Conservation (phyloP, 2,329 filamentous ascomycete genomes). For the Scytalidium sp. region DNA sequence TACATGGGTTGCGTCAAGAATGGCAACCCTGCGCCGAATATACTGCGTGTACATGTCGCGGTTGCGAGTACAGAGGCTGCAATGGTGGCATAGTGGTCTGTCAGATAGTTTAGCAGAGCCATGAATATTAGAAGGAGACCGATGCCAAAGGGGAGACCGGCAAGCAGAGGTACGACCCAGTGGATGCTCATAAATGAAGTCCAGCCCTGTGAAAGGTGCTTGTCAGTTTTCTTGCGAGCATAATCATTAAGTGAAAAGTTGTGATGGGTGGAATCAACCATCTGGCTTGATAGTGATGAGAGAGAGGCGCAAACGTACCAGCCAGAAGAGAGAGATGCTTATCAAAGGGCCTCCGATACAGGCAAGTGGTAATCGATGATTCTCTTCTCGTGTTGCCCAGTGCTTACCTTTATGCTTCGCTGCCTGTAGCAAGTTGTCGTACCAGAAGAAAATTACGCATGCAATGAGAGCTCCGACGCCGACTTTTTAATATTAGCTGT, state of each 20-base stretch:
- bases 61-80: slow-evolving; percentile 52
- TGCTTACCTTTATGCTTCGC: slow-evolving; percentile 43
- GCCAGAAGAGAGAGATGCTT: slow-evolving; percentile 52
- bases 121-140: slow-evolving; percentile 55
- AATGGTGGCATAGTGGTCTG: slow-evolving; percentile 53
- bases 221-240: too few relatives aligned
- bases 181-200: slow-evolving; percentile 47
- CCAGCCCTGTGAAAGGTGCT: too few relatives aligned
- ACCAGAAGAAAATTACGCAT: slow-evolving; percentile 42
- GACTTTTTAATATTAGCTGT: too few relatives aligned
- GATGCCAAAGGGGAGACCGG: slow-evolving; percentile 52
- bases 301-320: too few relatives aligned
- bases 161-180: slow-evolving; percentile 54
- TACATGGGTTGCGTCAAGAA: slow-evolving; percentile 46
- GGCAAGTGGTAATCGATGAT: slow-evolving; percentile 46
- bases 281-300: too few relatives aligned
- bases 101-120: slow-evolving; percentile 58
- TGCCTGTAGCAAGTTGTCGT: slow-evolving; percentile 47
- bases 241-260: too few relatives aligned
- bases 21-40: slow-evolving; percentile 42
- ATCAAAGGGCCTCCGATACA: slow-evolving; percentile 41
- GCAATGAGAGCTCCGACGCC: slow-evolving; percentile 46
- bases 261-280: too few relatives aligned
- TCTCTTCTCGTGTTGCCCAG: slow-evolving; percentile 47
- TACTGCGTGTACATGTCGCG: slow-evolving; percentile 32